Evolutionary conservation across 768 basidiomycete species (phyloP), one percentile per base, ranked within the genome.

Genomic region (Macrolepiota dolichaula): DNA sequence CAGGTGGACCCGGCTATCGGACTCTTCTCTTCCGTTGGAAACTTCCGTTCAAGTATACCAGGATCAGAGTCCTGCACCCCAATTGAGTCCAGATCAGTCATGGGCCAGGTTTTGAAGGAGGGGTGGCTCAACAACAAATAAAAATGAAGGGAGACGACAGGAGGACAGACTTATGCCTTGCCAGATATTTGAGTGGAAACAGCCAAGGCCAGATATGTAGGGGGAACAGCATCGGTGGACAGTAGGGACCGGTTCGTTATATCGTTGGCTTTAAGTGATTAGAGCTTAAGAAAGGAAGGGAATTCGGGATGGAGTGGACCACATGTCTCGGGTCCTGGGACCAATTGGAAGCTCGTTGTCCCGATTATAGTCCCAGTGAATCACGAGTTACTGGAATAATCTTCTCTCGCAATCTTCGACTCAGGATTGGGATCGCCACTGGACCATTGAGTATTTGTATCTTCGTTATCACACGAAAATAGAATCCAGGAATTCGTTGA

Each of bases 241-340:
- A 57, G 56, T 12, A 37, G 35, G 25, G 35, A 49, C 44, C 44
- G 50, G 29, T 47, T 49, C 40, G 50, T 19, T 10, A 46, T 47
- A 22, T 49, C n/a, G 11, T 32, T 19, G 17, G 50, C 15, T 5
- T 4, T 50, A 11, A 57, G 56, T 4, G 29, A 19, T 13, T 57
- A 46, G n/a, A 57, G 56, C 19, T 36, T 57, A 17, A 60, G 59
- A 47, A 54, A 54, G 37, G 59, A 22, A 19, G 59, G 51, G 50
- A 52, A 60, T 42, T 32, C 11, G 25, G 51, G 38, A 29, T 60
- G 59, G 27, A 38, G 50, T 25, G 40, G 29, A 32, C 13, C 51
- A 24, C 50, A 15, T 15, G 59, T 38, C 32, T 60, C 59, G 11
- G 46, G 35, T 12, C 36, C 44, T 19, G 56, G 56, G 11, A 57